These are phyloP conservation scores for Stagonosporopsis vannaccii DNA, from an alignment of 2,329 filamentous ascomycete species.

Conservation along the genomic window DNA sequence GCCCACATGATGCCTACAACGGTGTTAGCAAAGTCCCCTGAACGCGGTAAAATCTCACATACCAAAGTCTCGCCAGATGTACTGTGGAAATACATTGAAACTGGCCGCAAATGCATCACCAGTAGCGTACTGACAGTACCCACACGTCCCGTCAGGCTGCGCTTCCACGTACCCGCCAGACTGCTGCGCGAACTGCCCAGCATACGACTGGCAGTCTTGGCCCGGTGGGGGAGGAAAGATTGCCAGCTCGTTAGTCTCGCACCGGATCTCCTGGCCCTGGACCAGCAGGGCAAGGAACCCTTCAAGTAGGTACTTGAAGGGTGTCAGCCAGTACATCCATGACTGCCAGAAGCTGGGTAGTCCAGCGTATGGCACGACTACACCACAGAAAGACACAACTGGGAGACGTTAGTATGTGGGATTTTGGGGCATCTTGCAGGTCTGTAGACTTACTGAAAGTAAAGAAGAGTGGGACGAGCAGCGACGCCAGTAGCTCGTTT, in stretches of 20 bases:
- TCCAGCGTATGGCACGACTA: constrained; percentile 71
- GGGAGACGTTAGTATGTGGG: constrained; percentile 5
- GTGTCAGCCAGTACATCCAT: constrained; percentile 63
- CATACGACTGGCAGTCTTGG: constrained; percentile 68
- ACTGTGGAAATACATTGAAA: constrained; percentile 67
- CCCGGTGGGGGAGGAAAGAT: constrained; percentile 66
- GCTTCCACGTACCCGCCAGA: constrained; percentile 68
- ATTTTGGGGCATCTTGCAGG: neutral
- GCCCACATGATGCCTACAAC: constrained; percentile 48
- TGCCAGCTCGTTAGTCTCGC: constrained; percentile 64
- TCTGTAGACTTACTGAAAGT: constrained; percentile 56
- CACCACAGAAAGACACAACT: constrained; percentile 76
- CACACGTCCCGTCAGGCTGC: constrained; percentile 64
- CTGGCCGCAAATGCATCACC: constrained; percentile 65
- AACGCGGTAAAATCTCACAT: constrained; percentile 53
- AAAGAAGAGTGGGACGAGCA: constrained; percentile 74
- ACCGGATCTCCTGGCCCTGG: constrained; percentile 63
- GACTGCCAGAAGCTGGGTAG: constrained; percentile 71
- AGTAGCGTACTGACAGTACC: constrained; percentile 68
- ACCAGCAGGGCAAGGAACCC: constrained; percentile 65
- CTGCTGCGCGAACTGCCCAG: constrained; percentile 59
- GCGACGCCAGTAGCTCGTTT: constrained; percentile 70
- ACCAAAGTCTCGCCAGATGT: constrained; percentile 72
- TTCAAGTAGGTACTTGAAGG: constrained; percentile 72
- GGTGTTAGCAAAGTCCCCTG: constrained; percentile 13